phyloP scores from a whole-genome alignment of 371 early-diverging fungal genomes.

The Saksenaea vasiformis region DNA sequence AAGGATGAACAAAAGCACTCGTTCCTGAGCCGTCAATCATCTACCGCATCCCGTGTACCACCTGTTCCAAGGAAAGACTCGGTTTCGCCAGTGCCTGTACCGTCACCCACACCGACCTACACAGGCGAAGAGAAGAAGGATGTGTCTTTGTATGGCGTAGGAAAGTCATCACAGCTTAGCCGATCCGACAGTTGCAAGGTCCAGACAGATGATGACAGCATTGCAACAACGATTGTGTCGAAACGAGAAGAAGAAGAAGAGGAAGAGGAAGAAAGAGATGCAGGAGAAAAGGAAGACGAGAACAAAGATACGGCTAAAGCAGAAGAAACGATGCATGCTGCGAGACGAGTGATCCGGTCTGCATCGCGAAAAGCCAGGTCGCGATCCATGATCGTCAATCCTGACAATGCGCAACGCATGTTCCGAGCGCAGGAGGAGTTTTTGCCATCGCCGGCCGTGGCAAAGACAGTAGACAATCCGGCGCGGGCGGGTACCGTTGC shows the following conservation, averaged over 20 bases:
- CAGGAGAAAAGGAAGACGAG: background rate
- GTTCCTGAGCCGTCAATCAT: background rate
- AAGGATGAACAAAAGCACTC: background rate
- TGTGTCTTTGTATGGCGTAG: background rate
- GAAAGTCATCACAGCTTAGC: background rate
- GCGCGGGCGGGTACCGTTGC: background rate
- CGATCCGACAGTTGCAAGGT: background rate
- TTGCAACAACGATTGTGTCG: background rate
- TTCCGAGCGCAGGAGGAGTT: background rate
- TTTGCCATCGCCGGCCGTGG: background rate
- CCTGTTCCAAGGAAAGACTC: constrained; percentile 18
- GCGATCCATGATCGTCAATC: constrained; percentile 21
- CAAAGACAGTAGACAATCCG: background rate
- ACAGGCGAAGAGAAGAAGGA: background rate
- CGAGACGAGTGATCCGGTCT: constrained; percentile 23
- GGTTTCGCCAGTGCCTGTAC: background rate
- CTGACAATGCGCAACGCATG: constrained; percentile 14
- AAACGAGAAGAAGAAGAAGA: constrained; percentile 1
- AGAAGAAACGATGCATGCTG: constrained; percentile 15
- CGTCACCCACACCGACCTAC: constrained; percentile 3
- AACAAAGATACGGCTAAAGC: background rate
- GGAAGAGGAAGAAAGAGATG: constrained; percentile 7
- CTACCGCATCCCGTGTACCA: constrained; percentile 2
- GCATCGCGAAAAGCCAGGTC: constrained; percentile 30
- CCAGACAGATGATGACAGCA: background rate